phyloP scores from a whole-genome alignment of 371 early-diverging fungal species.

The Mortierella sp. region DNA sequence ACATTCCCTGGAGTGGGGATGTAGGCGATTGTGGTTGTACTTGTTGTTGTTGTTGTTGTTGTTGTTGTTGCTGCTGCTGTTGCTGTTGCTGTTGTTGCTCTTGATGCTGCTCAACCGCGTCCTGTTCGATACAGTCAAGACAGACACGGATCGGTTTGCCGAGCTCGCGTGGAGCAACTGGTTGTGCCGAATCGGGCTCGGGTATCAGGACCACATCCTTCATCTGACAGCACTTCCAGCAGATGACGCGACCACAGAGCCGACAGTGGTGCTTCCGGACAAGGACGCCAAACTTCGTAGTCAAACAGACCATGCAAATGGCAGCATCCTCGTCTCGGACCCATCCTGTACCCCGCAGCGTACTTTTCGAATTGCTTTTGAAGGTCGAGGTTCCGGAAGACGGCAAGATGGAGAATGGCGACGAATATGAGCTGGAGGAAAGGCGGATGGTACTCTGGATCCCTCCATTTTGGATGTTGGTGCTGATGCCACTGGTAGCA shows the following conservation, averaged over 20 bases:
- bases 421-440: not conserved
- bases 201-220: conserved; percentile 22
- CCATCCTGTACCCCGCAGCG: conserved; percentile 40
- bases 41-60: not conserved
- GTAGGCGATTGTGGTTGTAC: conserved; percentile 1
- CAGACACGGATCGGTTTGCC: conserved; percentile 43
- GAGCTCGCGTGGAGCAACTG: conserved; percentile 5
- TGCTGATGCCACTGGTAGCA: not conserved
- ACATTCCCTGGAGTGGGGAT: conserved; percentile 37
- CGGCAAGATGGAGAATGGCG: conserved; percentile 9
- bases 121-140: conserved; percentile 50
- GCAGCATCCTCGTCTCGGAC: conserved; percentile 54
- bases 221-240: conserved; percentile 55
- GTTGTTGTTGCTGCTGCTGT: conserved; percentile 5
- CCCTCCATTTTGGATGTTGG: not conserved
- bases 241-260: conserved; percentile 53
- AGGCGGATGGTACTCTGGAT: not conserved
- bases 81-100: conserved; percentile 13
- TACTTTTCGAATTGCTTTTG: conserved; percentile 10
- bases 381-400: conserved; percentile 8
- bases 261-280: conserved; percentile 56
- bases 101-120: conserved; percentile 2
- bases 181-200: not conserved
- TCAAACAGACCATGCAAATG: conserved; percentile 50
- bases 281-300: conserved; percentile 46